These are phyloP conservation scores for Auriscalpium orientale DNA, from an alignment of 768 basidiomycete genomes.

Conservation along the genomic window DNA sequence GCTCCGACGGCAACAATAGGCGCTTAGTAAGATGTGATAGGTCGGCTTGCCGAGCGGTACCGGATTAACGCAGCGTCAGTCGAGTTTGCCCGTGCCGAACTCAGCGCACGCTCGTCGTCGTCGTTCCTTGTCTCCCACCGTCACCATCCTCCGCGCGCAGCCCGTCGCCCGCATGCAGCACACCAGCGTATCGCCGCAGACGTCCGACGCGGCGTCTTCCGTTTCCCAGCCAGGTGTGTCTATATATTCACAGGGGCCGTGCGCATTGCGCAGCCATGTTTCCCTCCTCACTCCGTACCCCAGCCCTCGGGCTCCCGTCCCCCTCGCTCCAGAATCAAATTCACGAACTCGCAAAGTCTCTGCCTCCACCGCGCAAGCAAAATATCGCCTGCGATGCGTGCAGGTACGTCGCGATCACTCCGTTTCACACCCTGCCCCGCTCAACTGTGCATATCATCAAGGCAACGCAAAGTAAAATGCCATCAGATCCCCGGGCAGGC, in stretches of 20 bases:
- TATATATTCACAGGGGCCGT: constrained; percentile 5
- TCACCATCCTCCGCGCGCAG: background rate
- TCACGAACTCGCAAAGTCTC: constrained; percentile 70
- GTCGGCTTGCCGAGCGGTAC: background rate
- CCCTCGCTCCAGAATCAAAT: constrained; percentile 74
- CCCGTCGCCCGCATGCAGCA: background rate
- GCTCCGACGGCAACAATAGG: background rate
- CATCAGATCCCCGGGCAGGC: constrained; percentile 66
- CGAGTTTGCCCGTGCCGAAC: background rate
- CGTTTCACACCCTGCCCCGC: constrained; percentile 4
- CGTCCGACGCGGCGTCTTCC: constrained; percentile 1
- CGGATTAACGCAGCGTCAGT: background rate
- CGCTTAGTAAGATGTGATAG: background rate
- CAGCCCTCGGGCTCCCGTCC: constrained; percentile 49
- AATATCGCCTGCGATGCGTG: constrained; percentile 93
- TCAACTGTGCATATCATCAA: constrained; percentile 21
- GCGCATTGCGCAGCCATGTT: constrained; percentile 20
- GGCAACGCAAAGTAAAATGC: constrained; percentile 86
- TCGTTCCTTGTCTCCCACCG: background rate
- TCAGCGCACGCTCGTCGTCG: background rate
- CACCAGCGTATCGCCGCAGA: background rate
- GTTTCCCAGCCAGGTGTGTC: constrained; percentile 10
- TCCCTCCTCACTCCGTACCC: constrained; percentile 17
- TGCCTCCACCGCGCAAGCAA: constrained; percentile 83
- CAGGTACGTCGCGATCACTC: constrained; percentile 40